phyloP scores from a whole-genome alignment of 306 rosid species.

The Luffa aegyptiaca region DNA sequence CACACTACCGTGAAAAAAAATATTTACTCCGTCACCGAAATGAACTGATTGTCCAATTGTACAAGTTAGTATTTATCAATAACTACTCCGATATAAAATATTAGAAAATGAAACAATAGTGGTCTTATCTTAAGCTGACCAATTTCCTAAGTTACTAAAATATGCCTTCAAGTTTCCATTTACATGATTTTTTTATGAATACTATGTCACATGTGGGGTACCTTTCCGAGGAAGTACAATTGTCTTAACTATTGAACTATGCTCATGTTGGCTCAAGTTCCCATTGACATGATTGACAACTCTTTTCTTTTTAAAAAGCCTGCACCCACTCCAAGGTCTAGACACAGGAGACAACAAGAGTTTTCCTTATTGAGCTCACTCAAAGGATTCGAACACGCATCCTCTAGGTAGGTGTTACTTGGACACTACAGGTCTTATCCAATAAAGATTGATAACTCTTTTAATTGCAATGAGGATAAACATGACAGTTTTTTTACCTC shows the following conservation, averaged over 20 bases:
- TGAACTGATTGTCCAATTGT: neutral
- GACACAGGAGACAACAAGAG: neutral
- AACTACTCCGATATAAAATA: neutral
- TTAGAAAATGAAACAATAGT: neutral
- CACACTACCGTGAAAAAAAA: neutral
- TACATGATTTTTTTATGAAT: neutral
- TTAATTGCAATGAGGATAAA: neutral
- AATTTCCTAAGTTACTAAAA: neutral
- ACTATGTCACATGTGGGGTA: neutral
- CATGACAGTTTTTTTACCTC: neutral
- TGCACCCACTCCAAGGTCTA: neutral
- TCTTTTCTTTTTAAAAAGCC: neutral
- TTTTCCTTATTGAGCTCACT: neutral
- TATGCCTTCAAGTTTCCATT: neutral
- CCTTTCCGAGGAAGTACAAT: neutral
- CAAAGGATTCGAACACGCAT: neutral
- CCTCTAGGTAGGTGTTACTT: neutral
- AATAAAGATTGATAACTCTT: neutral
- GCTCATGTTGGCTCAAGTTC: neutral
- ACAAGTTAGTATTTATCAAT: neutral
- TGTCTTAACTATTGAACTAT: neutral
- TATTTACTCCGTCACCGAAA: neutral
- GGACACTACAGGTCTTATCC: neutral
- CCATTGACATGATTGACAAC: neutral
- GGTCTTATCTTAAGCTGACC: neutral